Conservation (phyloP, 192 early-diverging fungal species). For the Fimicolochytrium jonesii region DNA sequence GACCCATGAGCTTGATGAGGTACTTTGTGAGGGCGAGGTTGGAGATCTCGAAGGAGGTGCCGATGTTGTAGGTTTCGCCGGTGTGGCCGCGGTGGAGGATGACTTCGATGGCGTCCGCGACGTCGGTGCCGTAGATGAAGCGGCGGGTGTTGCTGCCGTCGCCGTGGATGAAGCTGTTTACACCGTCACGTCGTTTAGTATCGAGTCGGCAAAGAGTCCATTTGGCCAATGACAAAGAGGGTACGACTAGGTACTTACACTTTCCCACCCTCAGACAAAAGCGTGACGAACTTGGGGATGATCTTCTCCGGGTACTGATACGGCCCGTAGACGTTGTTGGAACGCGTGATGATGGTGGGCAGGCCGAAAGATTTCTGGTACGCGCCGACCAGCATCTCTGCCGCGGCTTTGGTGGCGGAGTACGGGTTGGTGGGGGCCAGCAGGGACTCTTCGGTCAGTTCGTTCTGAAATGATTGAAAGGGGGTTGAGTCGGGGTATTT, state of each 20-base stretch:
- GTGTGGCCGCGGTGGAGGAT: constrained; percentile 62
- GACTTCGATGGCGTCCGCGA: constrained; percentile 61
- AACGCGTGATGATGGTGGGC: constrained; percentile 74
- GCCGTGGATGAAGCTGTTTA: constrained; percentile 73
- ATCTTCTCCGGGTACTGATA: constrained; percentile 83
- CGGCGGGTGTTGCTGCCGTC: constrained; percentile 67
- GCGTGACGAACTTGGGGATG: constrained; percentile 76
- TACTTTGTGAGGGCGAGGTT: constrained; percentile 62
- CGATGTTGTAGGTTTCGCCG: constrained; percentile 81
- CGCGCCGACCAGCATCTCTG: constrained; percentile 69
- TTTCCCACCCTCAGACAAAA: constrained; percentile 49
- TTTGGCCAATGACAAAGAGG: too few species aligned
- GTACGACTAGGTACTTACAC: constrained; percentile 45
- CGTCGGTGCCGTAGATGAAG: constrained; percentile 71
- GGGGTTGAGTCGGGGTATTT: neutral
- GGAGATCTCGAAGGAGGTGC: constrained; percentile 62
- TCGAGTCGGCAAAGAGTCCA: too few species aligned
- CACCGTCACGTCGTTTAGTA: too few species aligned
- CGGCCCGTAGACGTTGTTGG: constrained; percentile 79
- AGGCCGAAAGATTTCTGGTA: constrained; percentile 74
- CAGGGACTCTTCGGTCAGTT: constrained; percentile 57
- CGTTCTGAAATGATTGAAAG: constrained; percentile 41
- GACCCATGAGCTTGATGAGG: constrained; percentile 51
- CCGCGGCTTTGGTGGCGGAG: constrained; percentile 82
- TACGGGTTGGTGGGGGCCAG: constrained; percentile 76